These are phyloP conservation scores for Apiospora saccharicola DNA, from an alignment of 2,329 filamentous ascomycete genomes.

Conservation along the genomic window DNA sequence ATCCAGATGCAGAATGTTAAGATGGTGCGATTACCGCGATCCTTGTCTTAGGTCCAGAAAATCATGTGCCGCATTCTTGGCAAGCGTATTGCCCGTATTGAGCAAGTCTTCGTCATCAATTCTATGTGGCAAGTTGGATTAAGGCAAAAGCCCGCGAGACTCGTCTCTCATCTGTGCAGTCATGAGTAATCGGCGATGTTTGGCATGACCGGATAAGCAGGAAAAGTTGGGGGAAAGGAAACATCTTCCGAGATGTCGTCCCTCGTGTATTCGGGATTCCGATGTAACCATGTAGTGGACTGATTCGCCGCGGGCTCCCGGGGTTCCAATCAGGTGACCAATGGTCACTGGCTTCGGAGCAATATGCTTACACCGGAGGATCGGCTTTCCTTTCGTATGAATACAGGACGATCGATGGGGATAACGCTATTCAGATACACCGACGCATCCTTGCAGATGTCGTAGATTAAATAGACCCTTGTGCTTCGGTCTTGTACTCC, in stretches of 20 bases:
- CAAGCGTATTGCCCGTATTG: background rate
- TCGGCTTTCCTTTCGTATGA: too few species aligned
- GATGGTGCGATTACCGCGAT: too few species aligned
- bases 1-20: too few species aligned
- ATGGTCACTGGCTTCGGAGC: background rate
- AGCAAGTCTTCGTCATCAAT: too few species aligned
- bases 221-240: background rate
- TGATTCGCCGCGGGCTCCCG: background rate
- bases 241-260: background rate
- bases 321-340: background rate
- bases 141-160: too few species aligned
- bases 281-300: background rate
- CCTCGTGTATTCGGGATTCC: background rate
- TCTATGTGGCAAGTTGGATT: background rate
- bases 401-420: too few species aligned
- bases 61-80: background rate
- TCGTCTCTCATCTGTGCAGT: too few species aligned
- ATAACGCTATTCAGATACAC: too few species aligned
- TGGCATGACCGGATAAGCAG: background rate
- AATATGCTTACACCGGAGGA: background rate
- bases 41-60: background rate
- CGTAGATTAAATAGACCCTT: too few species aligned
- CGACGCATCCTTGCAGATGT: too few species aligned
- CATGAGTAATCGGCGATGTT: background rate
- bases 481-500: too few species aligned